phyloP scores from a whole-genome alignment of 345 rosid species.

The Aquilaria malaccensis region DNA sequence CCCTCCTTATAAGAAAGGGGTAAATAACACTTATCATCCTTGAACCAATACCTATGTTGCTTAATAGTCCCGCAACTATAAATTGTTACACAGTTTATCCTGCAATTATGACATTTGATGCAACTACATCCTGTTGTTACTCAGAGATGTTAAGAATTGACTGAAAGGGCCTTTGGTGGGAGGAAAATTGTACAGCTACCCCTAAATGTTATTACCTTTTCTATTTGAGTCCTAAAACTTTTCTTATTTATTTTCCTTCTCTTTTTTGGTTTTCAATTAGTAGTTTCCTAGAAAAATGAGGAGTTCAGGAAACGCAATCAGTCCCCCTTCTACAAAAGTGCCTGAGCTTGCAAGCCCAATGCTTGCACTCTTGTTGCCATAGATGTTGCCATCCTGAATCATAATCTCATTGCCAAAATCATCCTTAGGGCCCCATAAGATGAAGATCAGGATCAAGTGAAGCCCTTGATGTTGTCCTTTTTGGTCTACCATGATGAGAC shows the following conservation, averaged over 20 bases:
- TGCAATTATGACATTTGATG: no score
- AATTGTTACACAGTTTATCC: no score
- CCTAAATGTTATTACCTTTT: no score
- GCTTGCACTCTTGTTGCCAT: conserved; percentile 39
- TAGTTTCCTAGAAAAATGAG: conserved; percentile 80
- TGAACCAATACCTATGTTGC: no score
- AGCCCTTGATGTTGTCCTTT: conserved; percentile 54
- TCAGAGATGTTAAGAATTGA: no score
- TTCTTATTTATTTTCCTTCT: conserved; percentile 29
- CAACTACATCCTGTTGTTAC: no score
- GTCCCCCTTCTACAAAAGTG: conserved; percentile 94
- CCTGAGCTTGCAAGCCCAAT: conserved; percentile 69
- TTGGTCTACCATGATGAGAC: conserved; percentile 58
- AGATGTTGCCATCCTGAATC: conserved; percentile 55
- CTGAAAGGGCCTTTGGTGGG: no score
- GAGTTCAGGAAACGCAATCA: conserved; percentile 91
- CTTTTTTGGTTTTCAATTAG: conserved; percentile 31
- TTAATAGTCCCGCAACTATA: no score
- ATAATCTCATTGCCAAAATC: conserved; percentile 71
- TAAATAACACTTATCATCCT: no score
- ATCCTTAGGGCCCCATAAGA: conserved; percentile 21
- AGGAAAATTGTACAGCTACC: no score
- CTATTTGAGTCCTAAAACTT: neutral
- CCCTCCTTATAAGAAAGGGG: no score
- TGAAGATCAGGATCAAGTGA: conserved; percentile 32